A percentile compares a stretch with the other conserved stretches of the same genome.
These are phyloP conservation scores for Knufia fluminis DNA, from an alignment of 2,329 filamentous ascomycete species.

Conservation along the genomic window DNA sequence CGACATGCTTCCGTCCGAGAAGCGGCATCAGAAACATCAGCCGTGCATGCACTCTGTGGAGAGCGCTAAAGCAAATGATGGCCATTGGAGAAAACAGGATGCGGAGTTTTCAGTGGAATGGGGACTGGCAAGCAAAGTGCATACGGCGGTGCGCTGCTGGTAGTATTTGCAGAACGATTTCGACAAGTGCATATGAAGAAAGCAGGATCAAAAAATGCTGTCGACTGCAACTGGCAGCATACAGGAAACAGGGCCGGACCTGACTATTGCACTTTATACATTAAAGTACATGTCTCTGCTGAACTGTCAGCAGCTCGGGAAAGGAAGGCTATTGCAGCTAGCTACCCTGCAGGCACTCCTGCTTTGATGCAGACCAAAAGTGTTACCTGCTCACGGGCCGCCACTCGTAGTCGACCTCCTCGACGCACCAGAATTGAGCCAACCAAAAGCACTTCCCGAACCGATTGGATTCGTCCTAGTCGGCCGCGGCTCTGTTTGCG, in stretches of 20 bases:
- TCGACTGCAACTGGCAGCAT: too few species aligned
- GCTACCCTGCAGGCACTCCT: not conserved
- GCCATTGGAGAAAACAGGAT: not conserved
- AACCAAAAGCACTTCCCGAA: conserved; percentile 86
- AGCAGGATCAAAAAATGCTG: too few species aligned
- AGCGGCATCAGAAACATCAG: not conserved
- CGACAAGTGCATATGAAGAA: too few species aligned
- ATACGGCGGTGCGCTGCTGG: too few species aligned
- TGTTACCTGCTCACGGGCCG: conserved; percentile 10
- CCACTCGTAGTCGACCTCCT: conserved; percentile 20
- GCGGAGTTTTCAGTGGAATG: not conserved
- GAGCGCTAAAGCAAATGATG: not conserved
- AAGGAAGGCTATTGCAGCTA: not conserved
- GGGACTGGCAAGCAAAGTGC: not conserved
- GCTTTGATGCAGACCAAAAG: not conserved
- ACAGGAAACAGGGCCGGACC: not conserved
- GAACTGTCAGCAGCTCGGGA: not conserved
- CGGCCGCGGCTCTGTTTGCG: conserved; percentile 18
- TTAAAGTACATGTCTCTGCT: not conserved
- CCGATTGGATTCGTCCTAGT: conserved; percentile 69
- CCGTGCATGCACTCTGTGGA: conserved; percentile 1
- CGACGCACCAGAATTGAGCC: conserved; percentile 55
- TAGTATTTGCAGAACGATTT: too few species aligned
- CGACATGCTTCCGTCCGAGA: conserved; percentile 1
- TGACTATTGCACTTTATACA: not conserved